Percentiles rank a stretch among this genome's conserved stretches.
These are phyloP conservation scores for Pseudopithomyces chartarum DNA, from an alignment of 2,329 filamentous ascomycete species.

Conservation along the genomic window DNA sequence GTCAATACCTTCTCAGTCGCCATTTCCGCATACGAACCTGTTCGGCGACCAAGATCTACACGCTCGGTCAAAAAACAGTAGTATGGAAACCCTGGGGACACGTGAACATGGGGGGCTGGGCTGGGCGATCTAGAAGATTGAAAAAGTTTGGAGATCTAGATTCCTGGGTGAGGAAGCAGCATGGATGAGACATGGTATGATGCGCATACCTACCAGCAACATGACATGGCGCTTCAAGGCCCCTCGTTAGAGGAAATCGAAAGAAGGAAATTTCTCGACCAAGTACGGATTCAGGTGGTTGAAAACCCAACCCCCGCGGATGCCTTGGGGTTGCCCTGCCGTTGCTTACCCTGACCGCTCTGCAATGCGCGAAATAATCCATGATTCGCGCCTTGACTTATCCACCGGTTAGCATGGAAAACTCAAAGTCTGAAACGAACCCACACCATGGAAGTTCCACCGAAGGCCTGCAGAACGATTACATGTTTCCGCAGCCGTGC, in stretches of 20 bases:
- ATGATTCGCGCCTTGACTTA: background rate
- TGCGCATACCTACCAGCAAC: background rate
- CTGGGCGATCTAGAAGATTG: constrained; percentile 1
- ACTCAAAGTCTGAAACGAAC: background rate
- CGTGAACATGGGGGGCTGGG: background rate
- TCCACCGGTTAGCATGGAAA: background rate
- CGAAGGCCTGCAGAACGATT: constrained; percentile 1
- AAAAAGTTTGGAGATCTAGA: background rate
- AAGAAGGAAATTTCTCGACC: background rate
- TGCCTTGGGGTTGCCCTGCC: background rate
- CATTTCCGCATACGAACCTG: background rate
- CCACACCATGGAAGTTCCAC: background rate
- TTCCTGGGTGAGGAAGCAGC: background rate
- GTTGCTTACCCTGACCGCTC: background rate
- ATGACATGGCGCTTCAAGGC: background rate
- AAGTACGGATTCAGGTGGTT: background rate
- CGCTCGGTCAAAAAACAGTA: background rate
- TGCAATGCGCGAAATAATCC: background rate
- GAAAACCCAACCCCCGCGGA: background rate
- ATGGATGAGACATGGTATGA: background rate
- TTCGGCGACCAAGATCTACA: background rate
- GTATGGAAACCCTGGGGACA: background rate
- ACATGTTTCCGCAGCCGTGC: background rate
- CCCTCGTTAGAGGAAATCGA: too few species aligned
- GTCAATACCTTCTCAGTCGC: background rate